Evolutionary conservation across 1,139 yeast species (phyloP), one percentile per base, ranked within the genome.

Genomic region (Trichomonascaceae sp.): DNA sequence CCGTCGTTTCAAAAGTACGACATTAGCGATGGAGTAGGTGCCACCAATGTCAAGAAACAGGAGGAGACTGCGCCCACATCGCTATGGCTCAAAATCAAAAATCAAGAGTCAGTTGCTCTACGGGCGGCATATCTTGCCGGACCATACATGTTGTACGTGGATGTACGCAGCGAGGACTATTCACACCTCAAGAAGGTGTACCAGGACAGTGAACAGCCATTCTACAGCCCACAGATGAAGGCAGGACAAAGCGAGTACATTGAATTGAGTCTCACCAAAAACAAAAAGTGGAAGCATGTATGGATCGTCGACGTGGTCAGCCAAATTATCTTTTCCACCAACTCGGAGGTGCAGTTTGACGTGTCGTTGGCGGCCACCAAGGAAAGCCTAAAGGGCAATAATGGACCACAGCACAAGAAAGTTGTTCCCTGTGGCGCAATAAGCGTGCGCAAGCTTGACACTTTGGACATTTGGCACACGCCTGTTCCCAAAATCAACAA

Each of bases 81-180:
- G 20, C 45, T 76, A 5, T 79, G 76, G 73, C 60, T 87, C 13
- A 74, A 73, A 43, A 69, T 89, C 27, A 74, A 73, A 45, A 89
- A 89, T 54, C 64, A 64, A 4, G 94, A 84, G 47, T 73, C 75
- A 37, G 54, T 81, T 8, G 74, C 95, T 0, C 59, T 81, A 45
- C 58, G 96, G 31, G 95, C 97, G 0, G 94, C 94, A 0, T 82
- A 78, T 50, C 59, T 89, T 17, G 76, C 85, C 28, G 98, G 97
- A 0, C 98, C 98, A 0, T 87, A 74, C 50, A 69, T 80, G n/a
- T 54, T 89, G 2, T 89, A 87, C 48, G 89, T 77, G 16, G 96
- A 89, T 54, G 75, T 92, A 34, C 60, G 76, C 32, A 67, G 81
- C 1, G 69, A 60, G 6, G 79, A 71, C 20, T 89, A 74, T 50